Base-by-base conservation (phyloP, 2,329 filamentous ascomycete genomes). In the Exophiala phaeomuriformis region DNA sequence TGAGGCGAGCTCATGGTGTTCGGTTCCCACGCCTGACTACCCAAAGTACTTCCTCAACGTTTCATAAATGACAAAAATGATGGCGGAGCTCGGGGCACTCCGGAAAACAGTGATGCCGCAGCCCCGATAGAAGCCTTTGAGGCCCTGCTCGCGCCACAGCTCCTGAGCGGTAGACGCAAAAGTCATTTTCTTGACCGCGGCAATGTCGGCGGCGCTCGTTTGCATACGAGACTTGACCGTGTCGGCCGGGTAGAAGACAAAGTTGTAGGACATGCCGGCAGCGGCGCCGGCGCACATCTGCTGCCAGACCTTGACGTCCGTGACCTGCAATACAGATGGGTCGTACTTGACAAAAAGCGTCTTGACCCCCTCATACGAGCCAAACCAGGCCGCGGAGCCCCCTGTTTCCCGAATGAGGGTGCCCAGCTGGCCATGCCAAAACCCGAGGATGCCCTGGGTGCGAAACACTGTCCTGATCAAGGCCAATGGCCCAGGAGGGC, bases 151-250 rank as follows among this genome's bases (percentile, higher is more conserved):
- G 56, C 77, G 79, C 86, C 89, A 98, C n/a, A 97, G 71, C 10
- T 81, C 77, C 53, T 72, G 77, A 0, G 84, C 82, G 55, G 94
- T 57, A 36, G 78, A 74, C 72, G 77, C 80, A 65, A 98, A 97
- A 0, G 82, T 84, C 37, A 48, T 53, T 44, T 74, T 32, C 78
- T 79, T 52, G 10, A 44, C n/a, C 3, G 41, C 49, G 7, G 30
- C 31, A 8, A 42, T n/a, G 28, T 57, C 57, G 28, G 51, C 43
- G 28, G 46, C 37, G 28, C 49, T 58, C 27, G 93, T 98, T 72
- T 98, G 93, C 84, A 98, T 95, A 45, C 91, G 83, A 12, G 88
- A 94, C 73, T 98, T 98, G 75, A 98, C 86, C 0, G 93, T 98
- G 68, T 98, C 93, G 47, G 93, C 93, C 0, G 93, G 93, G 68